Evolutionary conservation across 208 protist species (phyloP).

Genomic region (Crithidia acanthocephali): DNA sequence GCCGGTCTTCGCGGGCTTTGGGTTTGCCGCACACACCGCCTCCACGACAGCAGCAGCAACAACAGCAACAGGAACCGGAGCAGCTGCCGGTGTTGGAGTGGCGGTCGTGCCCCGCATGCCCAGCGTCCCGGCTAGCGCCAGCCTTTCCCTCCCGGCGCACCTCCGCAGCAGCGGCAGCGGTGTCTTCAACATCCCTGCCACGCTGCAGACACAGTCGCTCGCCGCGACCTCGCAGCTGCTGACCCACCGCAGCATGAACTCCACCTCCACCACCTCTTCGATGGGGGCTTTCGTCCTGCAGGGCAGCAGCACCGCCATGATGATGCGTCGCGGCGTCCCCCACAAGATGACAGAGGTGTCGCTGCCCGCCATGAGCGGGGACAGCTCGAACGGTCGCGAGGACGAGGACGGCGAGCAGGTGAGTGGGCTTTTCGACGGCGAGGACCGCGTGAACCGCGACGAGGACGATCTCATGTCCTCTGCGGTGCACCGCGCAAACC

Average conservation of each 20-base stretch:
- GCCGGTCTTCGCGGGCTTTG: slow-evolving; percentile 3
- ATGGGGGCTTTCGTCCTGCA: slow-evolving; percentile 31
- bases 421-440: not conserved
- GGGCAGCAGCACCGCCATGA: slow-evolving; percentile 13
- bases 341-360: slow-evolving; percentile 1
- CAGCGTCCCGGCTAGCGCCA: slow-evolving; percentile 6
- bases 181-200: not conserved
- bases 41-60: not conserved
- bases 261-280: slow-evolving; percentile 22
- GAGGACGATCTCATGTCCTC: slow-evolving; percentile 2
- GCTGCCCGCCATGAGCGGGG: slow-evolving; percentile 3
- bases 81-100: too few species aligned
- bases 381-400: not conserved
- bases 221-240: slow-evolving; percentile 6
- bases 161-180: slow-evolving; percentile 11
- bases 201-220: slow-evolving; percentile 4
- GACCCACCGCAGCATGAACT: slow-evolving; percentile 1
- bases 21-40: not conserved
- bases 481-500: not conserved
- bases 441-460: slow-evolving; percentile 2
- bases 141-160: slow-evolving; percentile 10
- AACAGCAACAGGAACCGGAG: too few species aligned
- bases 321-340: slow-evolving; percentile 22
- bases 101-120: not conserved
- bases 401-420: not conserved